A percentile compares a stretch with the other conserved stretches of the same genome.
Evolutionary conservation across 345 rosid genomes (phyloP).

Genomic region (Eucalyptus marginata): DNA sequence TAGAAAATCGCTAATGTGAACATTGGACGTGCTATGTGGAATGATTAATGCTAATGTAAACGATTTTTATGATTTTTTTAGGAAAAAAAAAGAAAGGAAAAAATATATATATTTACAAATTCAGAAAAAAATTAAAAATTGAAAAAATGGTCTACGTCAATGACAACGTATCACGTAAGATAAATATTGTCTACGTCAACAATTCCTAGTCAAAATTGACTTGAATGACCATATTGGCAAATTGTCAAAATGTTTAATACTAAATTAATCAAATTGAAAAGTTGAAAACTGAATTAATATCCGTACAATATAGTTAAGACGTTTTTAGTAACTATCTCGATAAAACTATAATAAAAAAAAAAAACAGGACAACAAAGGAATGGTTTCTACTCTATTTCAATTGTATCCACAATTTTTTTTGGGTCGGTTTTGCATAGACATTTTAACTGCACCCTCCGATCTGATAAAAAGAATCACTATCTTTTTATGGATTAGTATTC

Average conservation of each 20-base stretch:
- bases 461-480: neutral
- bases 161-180: fast-evolving
- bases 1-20: neutral
- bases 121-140: neutral
- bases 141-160: neutral
- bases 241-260: fast-evolving
- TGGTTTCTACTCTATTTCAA: neutral
- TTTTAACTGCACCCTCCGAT: neutral
- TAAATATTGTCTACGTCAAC: fast-evolving
- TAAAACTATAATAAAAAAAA: neutral
- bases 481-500: neutral
- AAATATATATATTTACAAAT: neutral
- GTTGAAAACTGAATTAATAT: fast-evolving
- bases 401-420: too few relatives aligned
- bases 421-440: neutral
- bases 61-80: neutral
- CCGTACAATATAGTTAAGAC: neutral
- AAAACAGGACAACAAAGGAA: neutral
- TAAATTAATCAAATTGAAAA: neutral
- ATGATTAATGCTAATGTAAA: fast-evolving
- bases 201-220: fast-evolving
- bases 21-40: fast-evolving
- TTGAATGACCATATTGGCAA: fast-evolving
- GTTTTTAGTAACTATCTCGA: neutral
- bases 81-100: neutral